Evolutionary conservation across 2,329 filamentous ascomycete species (phyloP).

Genomic region (Raffaelea albimanens): DNA sequence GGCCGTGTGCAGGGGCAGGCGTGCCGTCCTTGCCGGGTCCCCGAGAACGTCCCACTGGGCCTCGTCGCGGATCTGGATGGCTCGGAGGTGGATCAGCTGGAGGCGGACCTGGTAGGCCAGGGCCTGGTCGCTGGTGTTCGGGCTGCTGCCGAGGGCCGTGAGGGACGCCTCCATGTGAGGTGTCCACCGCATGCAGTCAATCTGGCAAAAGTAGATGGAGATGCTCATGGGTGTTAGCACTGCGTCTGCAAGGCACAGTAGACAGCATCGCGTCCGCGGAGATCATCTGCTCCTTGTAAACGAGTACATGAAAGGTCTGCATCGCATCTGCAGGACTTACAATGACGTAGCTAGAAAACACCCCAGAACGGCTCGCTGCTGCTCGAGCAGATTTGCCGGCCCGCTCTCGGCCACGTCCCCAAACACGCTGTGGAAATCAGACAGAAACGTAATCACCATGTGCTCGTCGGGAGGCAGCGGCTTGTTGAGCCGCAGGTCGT

Average conservation of each 20-base stretch:
- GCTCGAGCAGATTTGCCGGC: conserved; percentile 32
- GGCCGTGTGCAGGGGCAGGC: neutral
- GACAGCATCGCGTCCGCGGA: too few species aligned
- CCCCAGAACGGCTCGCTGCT: conserved; percentile 36
- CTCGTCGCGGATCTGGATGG: conserved; percentile 7
- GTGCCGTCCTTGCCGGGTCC: neutral
- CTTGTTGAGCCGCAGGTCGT: conserved; percentile 33
- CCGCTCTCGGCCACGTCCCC: conserved; percentile 8
- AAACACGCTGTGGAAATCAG: neutral
- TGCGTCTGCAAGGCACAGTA: neutral
- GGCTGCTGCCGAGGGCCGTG: conserved; percentile 30
- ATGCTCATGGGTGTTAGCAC: neutral
- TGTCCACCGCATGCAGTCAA: conserved; percentile 46
- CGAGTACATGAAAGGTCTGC: too few species aligned
- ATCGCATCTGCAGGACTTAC: too few species aligned
- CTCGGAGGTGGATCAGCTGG: conserved; percentile 27
- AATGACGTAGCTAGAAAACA: conserved; percentile 31
- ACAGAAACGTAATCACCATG: neutral
- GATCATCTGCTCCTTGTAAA: too few species aligned
- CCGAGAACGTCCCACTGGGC: neutral
- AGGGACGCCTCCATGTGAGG: conserved; percentile 48
- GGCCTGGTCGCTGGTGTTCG: conserved; percentile 39
- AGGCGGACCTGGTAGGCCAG: conserved; percentile 32
- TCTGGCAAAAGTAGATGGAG: conserved; percentile 26
- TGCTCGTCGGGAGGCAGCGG: conserved; percentile 5